A percentile compares a stretch with the other conserved stretches of the same genome.
These are phyloP conservation scores for Penicillium griseofulvum DNA, from an alignment of 2,329 filamentous ascomycete genomes.

Conservation along the genomic window DNA sequence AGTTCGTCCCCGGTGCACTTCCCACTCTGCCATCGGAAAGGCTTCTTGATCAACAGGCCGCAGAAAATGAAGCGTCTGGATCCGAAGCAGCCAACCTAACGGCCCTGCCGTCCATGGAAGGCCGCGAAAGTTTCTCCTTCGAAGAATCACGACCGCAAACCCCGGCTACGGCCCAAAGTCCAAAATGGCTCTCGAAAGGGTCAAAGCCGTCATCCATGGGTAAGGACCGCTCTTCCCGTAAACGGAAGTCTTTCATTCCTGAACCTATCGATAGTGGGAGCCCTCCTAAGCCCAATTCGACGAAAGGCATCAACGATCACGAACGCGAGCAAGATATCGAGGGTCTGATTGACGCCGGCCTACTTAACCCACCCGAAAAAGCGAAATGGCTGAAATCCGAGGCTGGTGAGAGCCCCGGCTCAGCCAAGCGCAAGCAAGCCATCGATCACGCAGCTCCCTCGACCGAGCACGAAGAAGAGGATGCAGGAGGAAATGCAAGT, in stretches of 20 bases:
- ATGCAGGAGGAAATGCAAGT: neutral
- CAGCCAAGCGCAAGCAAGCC: constrained; percentile 31
- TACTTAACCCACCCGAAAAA: constrained; percentile 24
- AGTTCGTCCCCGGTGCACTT: constrained; percentile 45
- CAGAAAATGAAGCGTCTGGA: constrained; percentile 14
- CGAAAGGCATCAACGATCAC: constrained; percentile 14
- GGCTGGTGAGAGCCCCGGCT: constrained; percentile 34
- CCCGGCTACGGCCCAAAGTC: constrained; percentile 11
- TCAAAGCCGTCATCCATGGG: constrained; percentile 20
- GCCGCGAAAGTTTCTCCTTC: constrained; percentile 12
- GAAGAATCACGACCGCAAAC: constrained; percentile 9
- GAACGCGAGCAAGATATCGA: constrained; percentile 10
- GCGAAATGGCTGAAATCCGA: constrained; percentile 33
- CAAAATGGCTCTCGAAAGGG: constrained; percentile 16
- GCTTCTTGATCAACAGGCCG: constrained; percentile 37
- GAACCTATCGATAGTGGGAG: constrained; percentile 27
- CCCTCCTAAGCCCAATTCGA: constrained; percentile 18
- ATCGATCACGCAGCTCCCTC: constrained; percentile 3
- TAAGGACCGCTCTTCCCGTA: constrained; percentile 34
- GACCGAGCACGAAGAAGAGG: constrained; percentile 5
- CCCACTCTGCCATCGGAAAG: constrained; percentile 48
- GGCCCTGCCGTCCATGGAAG: constrained; percentile 15
- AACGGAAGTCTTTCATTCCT: constrained; percentile 36
- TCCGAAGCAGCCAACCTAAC: constrained; percentile 7
- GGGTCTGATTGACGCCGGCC: constrained; percentile 15